Conservation (phyloP, 257 asterid genomes). For the Gentiana dahurica region DNA sequence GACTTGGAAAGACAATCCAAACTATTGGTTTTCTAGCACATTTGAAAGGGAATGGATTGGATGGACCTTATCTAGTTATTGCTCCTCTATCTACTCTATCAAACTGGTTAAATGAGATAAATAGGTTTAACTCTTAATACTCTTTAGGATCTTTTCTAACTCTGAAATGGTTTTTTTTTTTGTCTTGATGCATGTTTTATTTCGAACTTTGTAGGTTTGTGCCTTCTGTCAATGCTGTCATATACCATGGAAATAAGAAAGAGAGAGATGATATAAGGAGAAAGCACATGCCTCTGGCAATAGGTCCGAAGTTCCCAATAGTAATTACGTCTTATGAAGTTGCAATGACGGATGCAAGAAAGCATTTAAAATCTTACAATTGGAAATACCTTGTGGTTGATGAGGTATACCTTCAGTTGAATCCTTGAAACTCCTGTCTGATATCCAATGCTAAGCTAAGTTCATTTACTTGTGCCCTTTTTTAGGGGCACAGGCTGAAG, state of each 20-base stretch:
- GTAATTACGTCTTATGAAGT: slow-evolving; percentile 90
- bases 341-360: slow-evolving; percentile 61
- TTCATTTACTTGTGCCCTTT: slow-evolving; percentile 11
- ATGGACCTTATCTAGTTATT: slow-evolving; percentile 85
- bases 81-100: slow-evolving; percentile 98
- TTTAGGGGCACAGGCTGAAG: slow-evolving; percentile 94
- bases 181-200: neutral
- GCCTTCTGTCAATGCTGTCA: slow-evolving; percentile 62
- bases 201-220: slow-evolving; percentile 44
- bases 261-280: slow-evolving; percentile 59
- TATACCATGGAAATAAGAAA: slow-evolving; percentile 78
- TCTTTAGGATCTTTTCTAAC: no score
- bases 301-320: slow-evolving; percentile 79
- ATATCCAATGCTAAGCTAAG: neutral
- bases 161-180: neutral
- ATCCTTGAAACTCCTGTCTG: slow-evolving; percentile 9
- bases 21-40: slow-evolving; percentile 93
- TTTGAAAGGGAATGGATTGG: slow-evolving; percentile 87
- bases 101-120: slow-evolving; percentile 86
- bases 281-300: slow-evolving; percentile 79
- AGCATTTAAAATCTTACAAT: slow-evolving; percentile 49
- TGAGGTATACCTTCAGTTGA: slow-evolving; percentile 44
- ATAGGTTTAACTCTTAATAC: slow-evolving; percentile 32
- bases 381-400: slow-evolving; percentile 97
- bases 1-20: slow-evolving; percentile 97